phyloP scores from a whole-genome alignment of 164 flowering plant species.

The Aristolochia californica region DNA sequence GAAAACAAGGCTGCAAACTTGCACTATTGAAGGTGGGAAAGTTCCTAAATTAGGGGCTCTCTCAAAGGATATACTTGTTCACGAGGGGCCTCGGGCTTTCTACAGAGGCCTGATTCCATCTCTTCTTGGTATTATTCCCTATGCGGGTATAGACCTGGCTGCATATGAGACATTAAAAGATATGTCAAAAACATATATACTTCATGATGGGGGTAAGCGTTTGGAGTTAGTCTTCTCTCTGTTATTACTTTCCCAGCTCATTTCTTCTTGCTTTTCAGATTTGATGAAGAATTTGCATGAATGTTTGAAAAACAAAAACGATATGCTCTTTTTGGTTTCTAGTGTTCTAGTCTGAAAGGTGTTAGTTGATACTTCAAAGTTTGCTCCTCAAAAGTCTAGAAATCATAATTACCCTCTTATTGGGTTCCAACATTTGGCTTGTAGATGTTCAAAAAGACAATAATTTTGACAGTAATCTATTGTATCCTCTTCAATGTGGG shows the following conservation, averaged over 20 bases:
- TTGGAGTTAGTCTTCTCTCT: background rate
- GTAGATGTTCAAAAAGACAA: no score
- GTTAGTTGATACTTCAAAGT: no score
- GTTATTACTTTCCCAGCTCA: background rate
- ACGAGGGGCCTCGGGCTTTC: slow-evolving; percentile 89
- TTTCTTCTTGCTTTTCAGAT: background rate
- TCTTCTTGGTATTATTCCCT: slow-evolving; percentile 89
- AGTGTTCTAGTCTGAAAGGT: no score
- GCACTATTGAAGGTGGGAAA: slow-evolving; percentile 47
- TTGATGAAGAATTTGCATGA: no score
- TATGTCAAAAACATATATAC: slow-evolving; percentile 63
- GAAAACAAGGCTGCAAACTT: slow-evolving; percentile 85
- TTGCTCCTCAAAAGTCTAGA: no score
- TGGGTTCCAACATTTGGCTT: no score
- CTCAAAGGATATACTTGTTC: slow-evolving; percentile 73
- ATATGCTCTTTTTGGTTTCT: no score
- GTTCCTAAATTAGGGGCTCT: slow-evolving; percentile 49
- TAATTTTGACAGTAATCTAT: no score
- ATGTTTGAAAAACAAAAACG: no score
- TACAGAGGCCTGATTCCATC: slow-evolving; percentile 87
- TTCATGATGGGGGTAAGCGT: slow-evolving; percentile 52
- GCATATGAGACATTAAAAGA: slow-evolving; percentile 94
- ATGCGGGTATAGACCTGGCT: slow-evolving; percentile 94
- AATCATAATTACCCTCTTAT: no score
- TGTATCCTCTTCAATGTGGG: no score